These are phyloP conservation scores for Brassica balearica DNA, from an alignment of 441 rosid genomes.

Conservation along the genomic window DNA sequence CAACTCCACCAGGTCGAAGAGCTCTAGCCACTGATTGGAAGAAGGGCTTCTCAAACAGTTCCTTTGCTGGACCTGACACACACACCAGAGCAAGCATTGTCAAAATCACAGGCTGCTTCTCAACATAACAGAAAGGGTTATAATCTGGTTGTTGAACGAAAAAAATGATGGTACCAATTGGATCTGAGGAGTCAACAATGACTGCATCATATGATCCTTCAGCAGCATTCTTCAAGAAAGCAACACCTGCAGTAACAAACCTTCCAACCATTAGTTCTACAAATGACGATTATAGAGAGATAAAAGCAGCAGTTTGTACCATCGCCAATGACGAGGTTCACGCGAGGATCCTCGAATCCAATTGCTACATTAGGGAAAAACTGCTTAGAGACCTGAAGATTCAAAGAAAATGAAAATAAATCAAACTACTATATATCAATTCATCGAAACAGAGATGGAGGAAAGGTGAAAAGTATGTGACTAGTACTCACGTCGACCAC, in stretches of 20 bases:
- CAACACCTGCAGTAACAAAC: slow-evolving; percentile 63
- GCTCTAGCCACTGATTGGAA: slow-evolving; percentile 79
- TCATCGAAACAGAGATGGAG: slow-evolving; percentile 1
- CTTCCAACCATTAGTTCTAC: background rate
- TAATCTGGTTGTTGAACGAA: background rate
- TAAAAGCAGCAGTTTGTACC: slow-evolving; percentile 47
- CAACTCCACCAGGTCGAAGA: slow-evolving; percentile 94
- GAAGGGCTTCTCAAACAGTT: slow-evolving; percentile 94
- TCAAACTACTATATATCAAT: no score
- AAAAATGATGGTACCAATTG: slow-evolving; percentile 53
- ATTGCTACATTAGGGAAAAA: slow-evolving; percentile 83
- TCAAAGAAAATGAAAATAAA: background rate
- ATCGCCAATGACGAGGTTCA: slow-evolving; percentile 78
- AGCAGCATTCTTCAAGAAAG: slow-evolving; percentile 75
- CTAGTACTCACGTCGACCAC: slow-evolving; percentile 84
- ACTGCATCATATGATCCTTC: slow-evolving; percentile 89
- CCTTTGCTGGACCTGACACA: slow-evolving; percentile 68
- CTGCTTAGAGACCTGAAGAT: slow-evolving; percentile 76
- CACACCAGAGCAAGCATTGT: background rate
- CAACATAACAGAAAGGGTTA: background rate
- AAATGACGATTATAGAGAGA: background rate
- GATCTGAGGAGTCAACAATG: slow-evolving; percentile 94
- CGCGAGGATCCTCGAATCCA: slow-evolving; percentile 91
- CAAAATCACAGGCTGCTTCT: background rate
- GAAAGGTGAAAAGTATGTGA: background rate